Base-by-base conservation (phyloP, 495 filamentous ascomycete genomes). In the Penicillium lividum region DNA sequence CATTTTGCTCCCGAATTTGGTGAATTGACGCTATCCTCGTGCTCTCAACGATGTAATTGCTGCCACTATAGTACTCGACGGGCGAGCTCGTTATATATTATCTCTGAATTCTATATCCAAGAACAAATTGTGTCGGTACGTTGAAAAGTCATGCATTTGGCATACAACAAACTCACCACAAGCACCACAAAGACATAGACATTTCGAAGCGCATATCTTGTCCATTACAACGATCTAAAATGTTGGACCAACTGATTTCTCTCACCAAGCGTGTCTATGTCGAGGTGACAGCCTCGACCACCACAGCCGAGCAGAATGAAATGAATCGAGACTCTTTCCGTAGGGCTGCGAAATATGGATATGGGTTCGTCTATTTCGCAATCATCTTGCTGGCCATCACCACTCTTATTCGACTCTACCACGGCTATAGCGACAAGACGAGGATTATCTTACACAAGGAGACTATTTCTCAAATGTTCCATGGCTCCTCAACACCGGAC, bases 341-440 rank as follows among this genome's bases (percentile, higher is more conserved):
- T 10, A 68, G 89, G 68, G 84, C 90, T n/a, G 89, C 88, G 11
- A 93, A 95, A 76, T 96, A 96, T 72, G 90, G 80, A n/a, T 72
- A 91, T 54, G 91, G 88, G 34, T 94, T 90, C 86, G 88, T 91
- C 4, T 96, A 93, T 69, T 94, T 96, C 63, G 84, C 86, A 45
- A 67, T 95, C 28, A 83, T 89, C 52, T 65, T 96, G 45, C 73
- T 92, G 56, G 77, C 83, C 42, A 56, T 86, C 54, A 81, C 90
- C 9, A 71, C 83, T 4, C 65, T 84, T 11, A 74, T 92, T 65
- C 83, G 90, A 59, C 83, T 86, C 68, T 96, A 89, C 75, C 87
- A 95, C 69, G 86, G 84, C 51, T 94, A 89, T 86, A 89, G 89
- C 40, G 92, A 96, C 77, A 92, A 91, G 76, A 88, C 93, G 50